Base-by-base conservation (phyloP, 2,329 filamentous ascomycete species). In the Didymella keratinophila region DNA sequence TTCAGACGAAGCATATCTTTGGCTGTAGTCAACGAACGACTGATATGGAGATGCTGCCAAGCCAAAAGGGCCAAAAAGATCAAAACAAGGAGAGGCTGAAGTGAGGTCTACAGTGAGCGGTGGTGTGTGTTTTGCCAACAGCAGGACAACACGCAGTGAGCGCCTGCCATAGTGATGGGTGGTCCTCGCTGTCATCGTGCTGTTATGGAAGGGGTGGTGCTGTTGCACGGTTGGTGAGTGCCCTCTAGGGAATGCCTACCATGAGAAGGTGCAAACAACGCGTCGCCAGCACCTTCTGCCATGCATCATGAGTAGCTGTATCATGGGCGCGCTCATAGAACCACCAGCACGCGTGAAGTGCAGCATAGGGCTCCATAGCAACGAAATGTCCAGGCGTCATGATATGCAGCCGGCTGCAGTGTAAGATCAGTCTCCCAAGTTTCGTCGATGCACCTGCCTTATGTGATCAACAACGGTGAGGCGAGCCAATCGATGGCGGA, bases 1-100 rank as follows among this genome's bases (percentile, higher is more conserved):
- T 68, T 68, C 20, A 72, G 66, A 44, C 76, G 75, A 58, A 78
- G 61, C 76, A 78, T 78, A 39, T 21, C 53, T 50, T 49, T 46
- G 16, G n/a, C 20, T 34, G 45, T 32, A 42, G 63, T 51, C 30
- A 52, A 56, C 60, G 23, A 58, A 48, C 61, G 51, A 50, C 44
- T 36, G 47, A 56, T 25, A 60, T 55, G 57, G 54, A 41, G 46
- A 62, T 61, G 50, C 41, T 41, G 49, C 14, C 34, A 46, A 58
- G 47, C 50, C 64, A 34, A 46, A 43, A 52, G 34, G 36, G 12
- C 30, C 30, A 32, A 32, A 32, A 32, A 16, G 27, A 43, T 25
- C 42, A 50, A 51, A 56, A 52, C 12, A 25, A 36, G 20, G 27
- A 39, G 34, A 49, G 45, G 21, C 8, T 36, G 52, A 20, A n/a